These are phyloP conservation scores for Candida krabiensis DNA, from an alignment of 805 yeast species.

Conservation along the genomic window DNA sequence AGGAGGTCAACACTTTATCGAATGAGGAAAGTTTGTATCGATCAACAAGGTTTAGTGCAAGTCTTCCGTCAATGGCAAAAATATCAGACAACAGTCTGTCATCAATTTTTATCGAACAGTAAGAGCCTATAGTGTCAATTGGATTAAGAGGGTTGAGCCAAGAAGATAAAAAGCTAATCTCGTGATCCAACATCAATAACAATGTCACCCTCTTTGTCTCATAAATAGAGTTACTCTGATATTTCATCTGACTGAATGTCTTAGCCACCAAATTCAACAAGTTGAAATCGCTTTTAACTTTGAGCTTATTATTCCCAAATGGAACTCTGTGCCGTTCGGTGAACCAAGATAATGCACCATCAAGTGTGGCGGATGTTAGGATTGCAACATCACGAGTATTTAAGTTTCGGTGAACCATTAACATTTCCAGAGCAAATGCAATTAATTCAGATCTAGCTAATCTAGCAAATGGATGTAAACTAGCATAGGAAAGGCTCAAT, in stretches of 20 bases:
- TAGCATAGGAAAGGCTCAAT: slow-evolving; percentile 51
- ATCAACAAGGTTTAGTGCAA: slow-evolving; percentile 69
- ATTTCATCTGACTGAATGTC: slow-evolving; percentile 26
- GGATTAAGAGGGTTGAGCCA: slow-evolving; percentile 73
- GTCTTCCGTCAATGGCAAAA: slow-evolving; percentile 63
- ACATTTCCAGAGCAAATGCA: slow-evolving; percentile 62
- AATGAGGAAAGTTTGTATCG: slow-evolving; percentile 48
- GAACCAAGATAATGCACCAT: slow-evolving; percentile 81
- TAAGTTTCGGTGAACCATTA: slow-evolving; percentile 53
- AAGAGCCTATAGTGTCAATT: slow-evolving; percentile 38
- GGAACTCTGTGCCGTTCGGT: slow-evolving; percentile 64
- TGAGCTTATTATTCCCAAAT: slow-evolving; percentile 77
- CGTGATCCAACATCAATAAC: slow-evolving; percentile 69
- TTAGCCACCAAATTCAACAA: slow-evolving; percentile 54
- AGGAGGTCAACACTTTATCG: slow-evolving; percentile 39
- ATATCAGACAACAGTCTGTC: slow-evolving; percentile 53
- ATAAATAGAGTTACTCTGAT: slow-evolving; percentile 24
- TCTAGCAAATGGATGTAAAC: slow-evolving; percentile 82
- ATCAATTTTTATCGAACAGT: slow-evolving; percentile 33
- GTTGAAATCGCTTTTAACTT: slow-evolving; percentile 66
- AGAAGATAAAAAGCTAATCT: slow-evolving; percentile 65
- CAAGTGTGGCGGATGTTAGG: slow-evolving; percentile 54
- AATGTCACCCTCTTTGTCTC: slow-evolving; percentile 55
- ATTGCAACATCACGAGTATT: slow-evolving; percentile 43
- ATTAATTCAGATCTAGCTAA: slow-evolving; percentile 72